Evolutionary conservation across 441 rosid genomes (phyloP), one percentile per base, ranked within the genome.

Genomic region (Kokia cookei): DNA sequence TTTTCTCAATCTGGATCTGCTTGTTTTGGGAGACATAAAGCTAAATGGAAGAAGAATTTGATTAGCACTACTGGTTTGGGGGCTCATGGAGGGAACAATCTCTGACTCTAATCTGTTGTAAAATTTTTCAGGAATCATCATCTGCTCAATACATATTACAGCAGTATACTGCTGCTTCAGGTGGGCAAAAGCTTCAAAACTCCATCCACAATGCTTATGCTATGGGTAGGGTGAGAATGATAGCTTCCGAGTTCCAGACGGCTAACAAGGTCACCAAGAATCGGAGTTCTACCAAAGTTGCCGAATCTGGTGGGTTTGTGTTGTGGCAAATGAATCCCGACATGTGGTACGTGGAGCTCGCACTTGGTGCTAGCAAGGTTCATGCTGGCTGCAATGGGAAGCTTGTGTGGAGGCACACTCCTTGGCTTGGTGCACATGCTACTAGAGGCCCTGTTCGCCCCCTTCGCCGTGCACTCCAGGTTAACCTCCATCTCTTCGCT

Each of bases 271-370:
- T 81, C 58, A 80, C 74, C 0, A 87, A 60, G 78, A 86, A 72
- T 62, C 77, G 82, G 73, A 86, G 80, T 74, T 81, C 89, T 43
- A 83, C 88, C 26, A 89, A 83, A 78, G 86, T 84, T 37, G 83
- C 82, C 0, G 93, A 89, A 51, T 84, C 89, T 0, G 93, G 93
- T 51, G 85, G 90, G 32, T 89, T 89, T 73, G 93, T 89, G 6
- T 81, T 89, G 61, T 89, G 93, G 93, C 91, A 87, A 79, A 89
- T 89, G 91, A 86, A 81, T 75, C 91, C 93, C 0, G 90, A 86
- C 65, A 87, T 83, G 91, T 89, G 93, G 93, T 89, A 87, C 73
- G 91, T 87, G 69, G 93, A 89, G 82, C 90, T 89, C 10, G 91
- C 90, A 0, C 85, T 87, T 45, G 90, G 90, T 50, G 86, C 86